Percentiles rank a stretch among this genome's conserved stretches.
These are phyloP conservation scores for Backusella macrospora DNA, from an alignment of 192 early-diverging fungal species.

Conservation along the genomic window DNA sequence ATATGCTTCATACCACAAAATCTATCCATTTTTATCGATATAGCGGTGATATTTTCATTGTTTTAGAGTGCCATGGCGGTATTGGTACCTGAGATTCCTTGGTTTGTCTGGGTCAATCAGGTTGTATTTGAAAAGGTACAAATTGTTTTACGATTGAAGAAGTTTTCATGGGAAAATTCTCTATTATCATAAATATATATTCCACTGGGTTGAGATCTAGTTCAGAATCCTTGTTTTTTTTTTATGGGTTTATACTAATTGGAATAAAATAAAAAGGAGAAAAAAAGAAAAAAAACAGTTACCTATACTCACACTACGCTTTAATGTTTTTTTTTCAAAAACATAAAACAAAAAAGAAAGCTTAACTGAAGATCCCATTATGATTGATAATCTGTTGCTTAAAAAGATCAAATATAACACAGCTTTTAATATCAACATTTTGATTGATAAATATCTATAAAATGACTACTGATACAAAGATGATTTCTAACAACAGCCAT, in stretches of 20 bases:
- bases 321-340: too few species aligned
- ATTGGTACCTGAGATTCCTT: too few species aligned
- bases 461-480: conserved; percentile 60
- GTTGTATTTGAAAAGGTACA: too few species aligned
- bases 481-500: conserved; percentile 48
- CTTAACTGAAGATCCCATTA: conserved; percentile 32
- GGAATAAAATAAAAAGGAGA: background rate
- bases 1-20: too few species aligned
- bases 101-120: too few species aligned
- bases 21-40: too few species aligned
- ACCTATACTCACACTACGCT: too few species aligned
- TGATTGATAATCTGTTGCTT: conserved; percentile 19
- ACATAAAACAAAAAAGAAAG: conserved; percentile 7
- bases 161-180: conserved; percentile 53
- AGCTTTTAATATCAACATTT: conserved; percentile 30
- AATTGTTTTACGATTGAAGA: conserved; percentile 28
- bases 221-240: conserved; percentile 1
- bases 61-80: too few species aligned
- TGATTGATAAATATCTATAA: conserved; percentile 34
- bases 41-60: too few species aligned
- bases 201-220: conserved; percentile 4
- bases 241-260: too few species aligned
- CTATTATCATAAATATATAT: conserved; percentile 52
- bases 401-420: conserved; percentile 56
- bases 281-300: background rate